Percentiles rank a stretch among this genome's conserved stretches.
phyloP scores from a whole-genome alignment of 2,329 filamentous ascomycete species.

The Aspergillus luchuensis region DNA sequence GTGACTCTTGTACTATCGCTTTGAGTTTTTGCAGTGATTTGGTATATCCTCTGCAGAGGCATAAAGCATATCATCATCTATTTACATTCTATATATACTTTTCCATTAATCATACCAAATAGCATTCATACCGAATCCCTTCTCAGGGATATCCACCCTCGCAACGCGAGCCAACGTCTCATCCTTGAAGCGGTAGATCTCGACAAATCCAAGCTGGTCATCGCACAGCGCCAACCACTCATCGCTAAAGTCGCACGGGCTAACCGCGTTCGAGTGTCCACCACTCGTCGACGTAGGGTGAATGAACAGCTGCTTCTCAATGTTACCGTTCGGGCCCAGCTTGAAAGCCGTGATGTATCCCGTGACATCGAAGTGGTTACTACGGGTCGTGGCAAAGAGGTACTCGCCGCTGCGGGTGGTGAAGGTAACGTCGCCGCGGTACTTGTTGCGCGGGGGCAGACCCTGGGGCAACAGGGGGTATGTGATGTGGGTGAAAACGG shows the following conservation, averaged over 20 bases:
- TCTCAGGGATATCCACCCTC: constrained; percentile 74
- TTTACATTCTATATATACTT: background rate
- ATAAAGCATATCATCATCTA: background rate
- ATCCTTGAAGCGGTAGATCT: constrained; percentile 84
- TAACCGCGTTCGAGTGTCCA: constrained; percentile 86
- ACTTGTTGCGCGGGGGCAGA: constrained; percentile 57
- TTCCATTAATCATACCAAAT: constrained; percentile 77
- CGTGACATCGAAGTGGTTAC: constrained; percentile 73
- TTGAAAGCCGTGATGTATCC: constrained; percentile 83
- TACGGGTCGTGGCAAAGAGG: constrained; percentile 81
- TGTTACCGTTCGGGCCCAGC: constrained; percentile 66
- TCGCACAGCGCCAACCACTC: constrained; percentile 91
- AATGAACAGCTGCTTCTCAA: constrained; percentile 76
- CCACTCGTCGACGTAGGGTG: constrained; percentile 85
- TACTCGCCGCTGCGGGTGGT: constrained; percentile 69
- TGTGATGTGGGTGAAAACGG: constrained; percentile 73
- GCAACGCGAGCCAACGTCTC: constrained; percentile 79
- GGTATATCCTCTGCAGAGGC: too few relatives aligned
- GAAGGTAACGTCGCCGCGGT: constrained; percentile 82
- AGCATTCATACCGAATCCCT: constrained; percentile 96
- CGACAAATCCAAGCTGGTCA: constrained; percentile 82
- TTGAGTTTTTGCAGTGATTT: too few relatives aligned
- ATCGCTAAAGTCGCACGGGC: constrained; percentile 78
- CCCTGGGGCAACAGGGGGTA: constrained; percentile 73
- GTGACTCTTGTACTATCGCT: too few relatives aligned